These are phyloP conservation scores for Nemania sp. DNA, from an alignment of 2,329 filamentous ascomycete species.

Conservation along the genomic window DNA sequence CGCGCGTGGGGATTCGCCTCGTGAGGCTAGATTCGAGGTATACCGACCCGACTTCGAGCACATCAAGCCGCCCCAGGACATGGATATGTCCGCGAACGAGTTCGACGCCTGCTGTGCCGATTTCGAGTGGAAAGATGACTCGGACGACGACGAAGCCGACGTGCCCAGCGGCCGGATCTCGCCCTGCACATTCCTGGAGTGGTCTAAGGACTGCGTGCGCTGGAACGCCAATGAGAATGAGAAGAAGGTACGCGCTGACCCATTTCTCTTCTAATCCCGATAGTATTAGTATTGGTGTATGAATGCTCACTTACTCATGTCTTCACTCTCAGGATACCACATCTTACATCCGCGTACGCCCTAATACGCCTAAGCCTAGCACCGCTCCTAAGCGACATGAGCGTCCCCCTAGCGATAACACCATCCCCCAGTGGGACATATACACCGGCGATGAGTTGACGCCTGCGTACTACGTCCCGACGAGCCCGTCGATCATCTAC, in stretches of 20 bases:
- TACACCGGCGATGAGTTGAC: slow-evolving; percentile 44
- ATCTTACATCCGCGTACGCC: slow-evolving; percentile 38
- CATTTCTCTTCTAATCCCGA: background rate
- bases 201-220: slow-evolving; percentile 53
- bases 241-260: slow-evolving; percentile 51
- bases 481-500: slow-evolving; percentile 45
- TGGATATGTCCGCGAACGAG: slow-evolving; percentile 37
- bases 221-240: slow-evolving; percentile 44
- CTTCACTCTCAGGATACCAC: slow-evolving; percentile 20
- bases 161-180: slow-evolving; percentile 54
- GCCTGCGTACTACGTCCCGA: slow-evolving; percentile 44
- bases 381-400: slow-evolving; percentile 7
- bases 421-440: slow-evolving; percentile 46
- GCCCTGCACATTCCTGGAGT: slow-evolving; percentile 57
- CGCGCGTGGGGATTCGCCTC: slow-evolving; percentile 40
- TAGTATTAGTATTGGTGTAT: too few species aligned
- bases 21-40: slow-evolving; percentile 43
- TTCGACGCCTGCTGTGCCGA: slow-evolving; percentile 31
- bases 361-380: slow-evolving; percentile 34
- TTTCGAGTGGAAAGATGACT: slow-evolving; percentile 35
- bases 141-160: slow-evolving; percentile 54
- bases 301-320: background rate
- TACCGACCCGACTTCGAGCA: slow-evolving; percentile 41
- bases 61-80: slow-evolving; percentile 40
- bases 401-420: background rate